Conservation (phyloP, 306 rosid species). For the Leucaena leucocephala region DNA sequence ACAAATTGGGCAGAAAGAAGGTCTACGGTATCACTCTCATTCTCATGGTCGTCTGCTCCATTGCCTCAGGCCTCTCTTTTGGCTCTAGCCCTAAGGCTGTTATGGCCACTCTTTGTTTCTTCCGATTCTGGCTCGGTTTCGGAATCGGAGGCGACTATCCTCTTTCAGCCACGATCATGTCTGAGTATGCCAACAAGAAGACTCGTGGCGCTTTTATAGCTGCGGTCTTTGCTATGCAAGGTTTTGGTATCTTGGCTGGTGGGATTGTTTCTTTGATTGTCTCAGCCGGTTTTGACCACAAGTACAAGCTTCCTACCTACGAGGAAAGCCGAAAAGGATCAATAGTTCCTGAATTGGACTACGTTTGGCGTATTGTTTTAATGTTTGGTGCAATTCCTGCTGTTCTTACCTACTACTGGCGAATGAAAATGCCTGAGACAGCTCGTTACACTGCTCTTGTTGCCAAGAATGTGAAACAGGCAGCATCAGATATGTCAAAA, state of each 20-base stretch:
- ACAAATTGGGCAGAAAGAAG: conserved; percentile 76
- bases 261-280: conserved; percentile 72
- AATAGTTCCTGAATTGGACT: conserved; percentile 57
- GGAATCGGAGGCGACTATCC: conserved; percentile 98
- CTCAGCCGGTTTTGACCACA: conserved; percentile 53
- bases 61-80: conserved; percentile 76
- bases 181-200: conserved; percentile 89
- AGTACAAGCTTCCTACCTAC: conserved; percentile 58
- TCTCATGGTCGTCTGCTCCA: conserved; percentile 72
- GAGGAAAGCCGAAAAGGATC: conserved; percentile 25
- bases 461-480: conserved; percentile 72
- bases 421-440: conserved; percentile 93
- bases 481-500: conserved; percentile 79
- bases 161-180: conserved; percentile 93
- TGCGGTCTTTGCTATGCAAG: conserved; percentile 94
- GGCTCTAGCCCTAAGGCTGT: conserved; percentile 48
- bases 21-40: conserved; percentile 79
- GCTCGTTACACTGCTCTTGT: conserved; percentile 92
- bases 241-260: conserved; percentile 81
- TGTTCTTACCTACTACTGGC: conserved; percentile 79
- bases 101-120: conserved; percentile 74
- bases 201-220: conserved; percentile 93
- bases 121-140: conserved; percentile 95
- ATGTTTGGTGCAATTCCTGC: conserved; percentile 83
- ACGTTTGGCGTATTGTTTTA: conserved; percentile 75